Base-by-base conservation (phyloP, 2,329 filamentous ascomycete species). In the Myriosclerotinia scirpicola region DNA sequence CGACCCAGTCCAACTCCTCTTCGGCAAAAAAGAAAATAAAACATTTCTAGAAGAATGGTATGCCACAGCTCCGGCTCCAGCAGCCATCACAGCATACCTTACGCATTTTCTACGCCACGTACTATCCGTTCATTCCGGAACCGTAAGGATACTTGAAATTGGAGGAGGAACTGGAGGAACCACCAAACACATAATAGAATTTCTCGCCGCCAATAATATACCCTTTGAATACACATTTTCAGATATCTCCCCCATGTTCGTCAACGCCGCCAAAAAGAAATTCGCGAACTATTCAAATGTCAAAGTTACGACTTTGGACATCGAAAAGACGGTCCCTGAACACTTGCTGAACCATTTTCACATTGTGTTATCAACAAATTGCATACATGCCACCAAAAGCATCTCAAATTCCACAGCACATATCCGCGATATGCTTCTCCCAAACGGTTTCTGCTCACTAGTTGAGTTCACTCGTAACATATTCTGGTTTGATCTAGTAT, bases 151-250 rank as follows among this genome's bases (percentile, higher is more conserved):
- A 40, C 74, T 83, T 60, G 50, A 53, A 53, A 30, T 53, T 0
- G 50, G 50, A 9, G 50, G 50, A 11, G 50, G 50, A 42, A 58
- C 54, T 15, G 54, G 34, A 42, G 40, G 40, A 8, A 42, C 34
- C 34, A 38, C 54, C n/a, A 44, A 38, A 42, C 20, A 40, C n/a
- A n/a, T 58, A 15, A 40, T 58, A 71, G 9, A 79, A 80, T 0
- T 76, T 84, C 54, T 71, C 83, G 2, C 81, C 82, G 0, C 73
- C 84, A 56, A 64, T 0, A 70, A 70, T 8, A 65, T 78, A 0
- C 68, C 71, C 0, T 68, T 81, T 20, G 66, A 75, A 8, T 82
- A 82, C 66, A 80, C 78, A 0, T 79, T 81, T 64, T 81, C 80
- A 0, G 81, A 83, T 55, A 52, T 83, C 11, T 53, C 50, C 26